Evolutionary conservation across 2,329 filamentous ascomycete species (phyloP).

Genomic region (Pseudovirgaria hyperparasitica): DNA sequence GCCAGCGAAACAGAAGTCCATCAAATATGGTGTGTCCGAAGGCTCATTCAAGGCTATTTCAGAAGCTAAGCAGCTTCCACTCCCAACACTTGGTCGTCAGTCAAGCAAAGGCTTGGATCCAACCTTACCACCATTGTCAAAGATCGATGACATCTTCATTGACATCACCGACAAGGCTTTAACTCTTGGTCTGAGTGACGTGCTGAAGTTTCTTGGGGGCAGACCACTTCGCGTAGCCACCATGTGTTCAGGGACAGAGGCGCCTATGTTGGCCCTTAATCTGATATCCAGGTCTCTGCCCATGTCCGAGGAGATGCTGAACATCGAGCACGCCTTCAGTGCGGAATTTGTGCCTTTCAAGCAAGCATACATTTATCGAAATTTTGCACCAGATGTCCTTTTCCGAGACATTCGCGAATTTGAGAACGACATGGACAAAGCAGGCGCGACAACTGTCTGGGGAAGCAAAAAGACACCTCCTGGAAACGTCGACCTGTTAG

Average conservation of each 20-base stretch:
- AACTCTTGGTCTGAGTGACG: conserved; percentile 18
- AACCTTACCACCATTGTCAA: conserved; percentile 32
- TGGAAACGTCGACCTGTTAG: conserved; percentile 46
- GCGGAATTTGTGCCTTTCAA: conserved; percentile 34
- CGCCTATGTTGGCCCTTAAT: conserved; percentile 53
- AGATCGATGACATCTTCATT: conserved; percentile 36
- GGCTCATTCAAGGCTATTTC: too few species aligned
- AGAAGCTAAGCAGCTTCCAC: too few species aligned
- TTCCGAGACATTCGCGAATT: conserved; percentile 34
- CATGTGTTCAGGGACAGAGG: conserved; percentile 69
- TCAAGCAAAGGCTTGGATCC: conserved; percentile 15
- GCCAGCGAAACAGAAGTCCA: too few species aligned
- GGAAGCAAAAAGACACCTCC: conserved; percentile 48
- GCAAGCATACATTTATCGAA: conserved; percentile 35
- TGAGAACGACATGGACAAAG: conserved; percentile 34
- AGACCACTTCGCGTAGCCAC: conserved; percentile 47
- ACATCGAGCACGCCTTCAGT: conserved; percentile 29
- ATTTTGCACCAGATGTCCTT: conserved; percentile 29
- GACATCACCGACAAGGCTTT: conserved; percentile 32
- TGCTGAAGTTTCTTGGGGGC: conserved; percentile 20
- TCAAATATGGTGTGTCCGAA: too few species aligned
- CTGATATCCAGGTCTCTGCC: too few species aligned
- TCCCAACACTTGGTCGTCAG: too few species aligned
- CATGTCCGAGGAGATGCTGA: conserved; percentile 23
- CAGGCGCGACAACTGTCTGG: conserved; percentile 45